Conservation (phyloP, 495 filamentous ascomycete species). For the Penicillium malachiteum region DNA sequence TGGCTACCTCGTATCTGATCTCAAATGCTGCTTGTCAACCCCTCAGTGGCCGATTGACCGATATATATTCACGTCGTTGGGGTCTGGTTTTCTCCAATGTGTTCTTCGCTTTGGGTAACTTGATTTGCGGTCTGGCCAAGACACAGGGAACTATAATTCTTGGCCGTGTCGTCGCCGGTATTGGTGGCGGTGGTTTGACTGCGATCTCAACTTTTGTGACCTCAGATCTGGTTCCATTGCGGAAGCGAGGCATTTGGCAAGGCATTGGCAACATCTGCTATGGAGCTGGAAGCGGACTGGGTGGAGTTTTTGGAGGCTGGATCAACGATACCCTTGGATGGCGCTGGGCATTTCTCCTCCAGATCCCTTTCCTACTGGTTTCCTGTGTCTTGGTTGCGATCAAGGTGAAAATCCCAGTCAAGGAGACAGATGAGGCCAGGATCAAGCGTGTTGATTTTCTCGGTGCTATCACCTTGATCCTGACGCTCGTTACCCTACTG, state of each 20-base stretch:
- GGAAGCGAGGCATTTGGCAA: slow-evolving; percentile 80
- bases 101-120: slow-evolving; percentile 77
- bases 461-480: slow-evolving; percentile 66
- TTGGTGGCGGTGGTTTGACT: slow-evolving; percentile 81
- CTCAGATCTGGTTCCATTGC: slow-evolving; percentile 79
- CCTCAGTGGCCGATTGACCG: slow-evolving; percentile 79
- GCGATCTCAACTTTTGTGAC: slow-evolving; percentile 80
- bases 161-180: slow-evolving; percentile 78
- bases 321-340: slow-evolving; percentile 78
- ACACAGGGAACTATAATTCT: slow-evolving; percentile 70
- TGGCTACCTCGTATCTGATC: slow-evolving; percentile 86
- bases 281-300: slow-evolving; percentile 64
- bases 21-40: slow-evolving; percentile 88
- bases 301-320: slow-evolving; percentile 69
- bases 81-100: slow-evolving; percentile 77
- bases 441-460: slow-evolving; percentile 83
- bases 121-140: slow-evolving; percentile 80
- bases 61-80: slow-evolving; percentile 78
- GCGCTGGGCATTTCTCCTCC: slow-evolving; percentile 74
- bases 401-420: slow-evolving; percentile 74
- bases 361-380: slow-evolving; percentile 64
- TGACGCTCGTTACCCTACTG: slow-evolving; percentile 70
- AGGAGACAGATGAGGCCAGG: slow-evolving; percentile 53
- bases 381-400: slow-evolving; percentile 65
- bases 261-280: slow-evolving; percentile 82